Evolutionary conservation across 2,329 filamentous ascomycete species (phyloP), one percentile per base, ranked within the genome.

Genomic region (Verticillium zaregamsianum): DNA sequence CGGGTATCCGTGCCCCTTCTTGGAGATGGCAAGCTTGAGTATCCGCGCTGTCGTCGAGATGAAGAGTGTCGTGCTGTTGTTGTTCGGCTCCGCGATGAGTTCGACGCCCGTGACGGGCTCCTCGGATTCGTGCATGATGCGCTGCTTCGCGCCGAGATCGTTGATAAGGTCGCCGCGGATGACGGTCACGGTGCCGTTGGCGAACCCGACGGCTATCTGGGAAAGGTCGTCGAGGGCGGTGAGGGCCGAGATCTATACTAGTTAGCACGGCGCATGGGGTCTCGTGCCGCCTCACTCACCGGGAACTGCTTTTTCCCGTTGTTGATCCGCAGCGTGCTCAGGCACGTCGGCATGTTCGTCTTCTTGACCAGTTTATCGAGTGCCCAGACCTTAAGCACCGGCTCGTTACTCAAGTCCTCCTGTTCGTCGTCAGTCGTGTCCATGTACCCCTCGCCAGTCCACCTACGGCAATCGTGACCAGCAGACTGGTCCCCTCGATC

Each of bases 301-400:
- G 95, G 95, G 75, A 97, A 98, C 68, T 91, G 92, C 72, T 94
- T 93, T 72, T 91, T 86, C 49, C 91, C 93, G 78, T 98, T 98
- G 73, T 93, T 91, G 66, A 99, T 90, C 25, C 84, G 87, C 59
- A 97, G 78, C 1, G 90, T 95, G 71, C 92, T 96, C 67, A 97
- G 82, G 73, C 95, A 98, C 45, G 89, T 91, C 17, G 95, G 95
- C 64, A 90, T 81, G 52, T 93, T 93, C 5, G 92, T 96, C 82
- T 96, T 98, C 83, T 95, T 98, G 67, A 96, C 92, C 4, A 90
- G 84, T 77, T 93, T 96, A 73, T 98, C 93, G 68, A 99, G 81
- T 25, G 92, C 94, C 95, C 95, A 99, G n/a, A 98, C 94, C 74
- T 97, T 98, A 63, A 99, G 77, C 23, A 94, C 84, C 0, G 95